Evolutionary conservation across 805 yeast species (phyloP).

Genomic region (Lipomyces lipofer): DNA sequence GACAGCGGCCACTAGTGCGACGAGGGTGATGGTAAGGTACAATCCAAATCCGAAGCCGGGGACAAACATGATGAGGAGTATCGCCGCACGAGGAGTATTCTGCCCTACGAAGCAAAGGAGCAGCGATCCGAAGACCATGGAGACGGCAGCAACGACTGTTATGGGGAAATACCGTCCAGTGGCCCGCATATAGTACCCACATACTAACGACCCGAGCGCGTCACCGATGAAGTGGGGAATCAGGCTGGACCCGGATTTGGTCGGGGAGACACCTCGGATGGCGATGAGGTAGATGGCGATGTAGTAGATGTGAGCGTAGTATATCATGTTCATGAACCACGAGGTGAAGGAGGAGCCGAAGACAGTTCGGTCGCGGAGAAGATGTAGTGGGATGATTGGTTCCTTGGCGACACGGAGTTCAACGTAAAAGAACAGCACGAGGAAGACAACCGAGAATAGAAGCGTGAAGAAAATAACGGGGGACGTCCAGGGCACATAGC

Average conservation of each 20-base stretch:
- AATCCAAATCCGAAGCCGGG: slow-evolving; percentile 66
- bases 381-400: slow-evolving; percentile 65
- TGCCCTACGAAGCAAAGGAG: slow-evolving; percentile 37
- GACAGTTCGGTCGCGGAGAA: slow-evolving; percentile 60
- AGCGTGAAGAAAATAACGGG: slow-evolving; percentile 43
- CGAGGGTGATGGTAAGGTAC: slow-evolving; percentile 66
- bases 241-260: slow-evolving; percentile 56
- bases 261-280: slow-evolving; percentile 53
- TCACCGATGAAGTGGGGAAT: slow-evolving; percentile 64
- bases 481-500: slow-evolving; percentile 51
- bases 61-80: slow-evolving; percentile 48
- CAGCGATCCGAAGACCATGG: slow-evolving; percentile 51
- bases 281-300: slow-evolving; percentile 67
- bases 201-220: slow-evolving; percentile 62
- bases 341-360: slow-evolving; percentile 64
- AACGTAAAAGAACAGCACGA: slow-evolving; percentile 49
- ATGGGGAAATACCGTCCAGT: slow-evolving; percentile 65
- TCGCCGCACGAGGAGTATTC: slow-evolving; percentile 31
- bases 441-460: slow-evolving; percentile 38
- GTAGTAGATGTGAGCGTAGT: slow-evolving; percentile 63
- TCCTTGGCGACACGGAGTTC: slow-evolving; percentile 56
- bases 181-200: slow-evolving; percentile 64
- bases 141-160: slow-evolving; percentile 45
- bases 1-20: slow-evolving; percentile 76
- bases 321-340: slow-evolving; percentile 70